phyloP scores from a whole-genome alignment of 2,329 filamentous ascomycete genomes.

The Bretziella fagacearum region DNA sequence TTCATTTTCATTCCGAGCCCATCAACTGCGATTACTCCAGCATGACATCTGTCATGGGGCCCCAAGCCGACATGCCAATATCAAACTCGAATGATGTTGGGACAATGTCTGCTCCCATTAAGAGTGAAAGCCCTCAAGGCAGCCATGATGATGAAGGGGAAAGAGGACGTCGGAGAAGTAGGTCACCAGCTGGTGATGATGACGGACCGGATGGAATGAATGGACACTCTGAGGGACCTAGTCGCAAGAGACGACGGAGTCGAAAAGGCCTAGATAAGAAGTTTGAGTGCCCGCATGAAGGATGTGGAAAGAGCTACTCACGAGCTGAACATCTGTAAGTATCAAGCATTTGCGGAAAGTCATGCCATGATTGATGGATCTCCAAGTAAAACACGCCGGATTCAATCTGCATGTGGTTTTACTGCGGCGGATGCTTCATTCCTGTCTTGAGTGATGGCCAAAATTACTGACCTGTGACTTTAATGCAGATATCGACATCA shows the following conservation, averaged over 20 bases:
- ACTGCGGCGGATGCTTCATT: no score
- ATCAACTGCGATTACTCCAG: no score
- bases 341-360: neutral
- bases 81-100: neutral
- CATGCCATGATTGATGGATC: no score
- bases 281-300: constrained; percentile 69
- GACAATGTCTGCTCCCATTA: neutral
- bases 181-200: constrained; percentile 27
- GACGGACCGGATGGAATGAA: constrained; percentile 23
- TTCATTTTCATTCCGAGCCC: neutral
- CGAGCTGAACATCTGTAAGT: constrained; percentile 83
- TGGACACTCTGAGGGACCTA: constrained; percentile 32
- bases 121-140: constrained; percentile 17
- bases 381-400: no score
- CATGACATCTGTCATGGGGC: constrained; percentile 8
- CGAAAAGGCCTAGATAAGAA: constrained; percentile 66
- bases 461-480: neutral
- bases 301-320: constrained; percentile 91
- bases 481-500: constrained; percentile 60
- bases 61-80: constrained; percentile 2
- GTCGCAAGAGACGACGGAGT: constrained; percentile 49
- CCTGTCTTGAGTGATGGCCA: no score
- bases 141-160: constrained; percentile 25
- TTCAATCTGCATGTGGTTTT: no score
- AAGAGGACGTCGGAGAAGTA: constrained; percentile 26